Evolutionary conservation across 768 basidiomycete species (phyloP), one percentile per base, ranked within the genome.

Genomic region (Phlebiopsis gigantea): DNA sequence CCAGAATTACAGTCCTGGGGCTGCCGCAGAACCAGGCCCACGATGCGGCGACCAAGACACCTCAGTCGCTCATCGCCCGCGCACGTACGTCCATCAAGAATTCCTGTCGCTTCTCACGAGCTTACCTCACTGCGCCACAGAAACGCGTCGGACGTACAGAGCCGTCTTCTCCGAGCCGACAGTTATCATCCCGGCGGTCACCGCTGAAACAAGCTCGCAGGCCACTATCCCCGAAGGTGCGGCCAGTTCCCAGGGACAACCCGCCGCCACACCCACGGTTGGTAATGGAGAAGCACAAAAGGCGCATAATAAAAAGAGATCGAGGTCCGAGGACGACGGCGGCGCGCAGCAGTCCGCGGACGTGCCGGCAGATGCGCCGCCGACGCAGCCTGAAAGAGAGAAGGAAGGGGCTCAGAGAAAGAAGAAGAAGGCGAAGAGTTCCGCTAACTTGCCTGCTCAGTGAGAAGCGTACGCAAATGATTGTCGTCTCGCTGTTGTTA

Each of bases 81-180:
- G 87, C 90, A 19, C 85, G 90, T 90, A 63, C 60, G 90, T 75
- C 12, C 42, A 21, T 15, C 24, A 9, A 8, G 34, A 17, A 39
- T 39, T 30, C 22, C 48, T 19, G 12, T 39, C 42, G 21, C 46
- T 17, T 21, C 10, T 41, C 30, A 43, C 28, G 22, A 52, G 26
- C 51, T 21, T 43, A 21, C 45, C 43, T 21, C 17, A 2, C 57
- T 14, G 15, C n/a, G 12, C 6, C n/a, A 7, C 62, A 92, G 91
- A 89, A 72, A 89, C 90, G 0, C 87, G 91, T 29, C 83, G 81
- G 65, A 91, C 89, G 4, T 91, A 88, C 63, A 81, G 90, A 5
- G 87, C 90, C 0, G 79, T 92, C 0, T 72, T 93, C 21, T 91
- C 90, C 2, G 87, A 89, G 64, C 88, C 90, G 0, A 80, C 68